Evolutionary conservation across 176 grass and related monocot species (phyloP).

Genomic region (Avena atlantica): DNA sequence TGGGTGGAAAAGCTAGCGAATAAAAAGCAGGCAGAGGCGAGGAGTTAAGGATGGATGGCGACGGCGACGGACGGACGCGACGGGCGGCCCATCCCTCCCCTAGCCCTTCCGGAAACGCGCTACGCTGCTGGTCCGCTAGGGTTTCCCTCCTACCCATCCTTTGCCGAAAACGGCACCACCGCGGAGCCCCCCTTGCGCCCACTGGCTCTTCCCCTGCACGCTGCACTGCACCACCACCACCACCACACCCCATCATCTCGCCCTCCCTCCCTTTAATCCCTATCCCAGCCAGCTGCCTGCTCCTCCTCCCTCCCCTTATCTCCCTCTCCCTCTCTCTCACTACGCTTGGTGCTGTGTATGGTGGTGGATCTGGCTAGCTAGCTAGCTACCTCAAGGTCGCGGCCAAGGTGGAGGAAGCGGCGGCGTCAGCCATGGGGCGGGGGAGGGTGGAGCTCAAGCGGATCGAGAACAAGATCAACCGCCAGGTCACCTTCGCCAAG

Average conservation of each 20-base stretch:
- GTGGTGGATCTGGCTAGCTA: not conserved
- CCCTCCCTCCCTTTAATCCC: not conserved
- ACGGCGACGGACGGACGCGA: constrained; percentile 12
- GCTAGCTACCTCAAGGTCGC: not conserved
- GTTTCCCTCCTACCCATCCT: constrained; percentile 39
- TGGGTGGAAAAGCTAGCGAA: constrained; percentile 15
- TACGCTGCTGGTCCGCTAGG: constrained; percentile 41
- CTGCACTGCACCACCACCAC: not conserved
- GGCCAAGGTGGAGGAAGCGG: constrained; percentile 10
- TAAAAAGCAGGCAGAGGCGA: constrained; percentile 14
- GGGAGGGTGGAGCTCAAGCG: constrained; percentile 67
- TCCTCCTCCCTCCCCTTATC: not conserved
- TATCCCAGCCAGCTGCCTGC: not conserved
- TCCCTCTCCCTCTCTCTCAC: not conserved
- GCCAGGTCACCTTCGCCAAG: constrained; percentile 82
- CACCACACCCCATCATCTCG: not conserved
- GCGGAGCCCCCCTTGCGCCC: constrained; percentile 23
- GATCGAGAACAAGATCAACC: constrained; percentile 86
- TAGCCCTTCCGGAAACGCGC: constrained; percentile 57
- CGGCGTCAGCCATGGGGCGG: constrained; percentile 42
- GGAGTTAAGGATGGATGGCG: constrained; percentile 25
- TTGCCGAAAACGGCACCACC: constrained; percentile 52
- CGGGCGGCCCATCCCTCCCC: constrained; percentile 15
- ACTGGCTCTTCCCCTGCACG: constrained; percentile 30
- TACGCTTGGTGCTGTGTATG: not conserved